Base-by-base conservation (phyloP, 2,329 filamentous ascomycete genomes). In the Colletotrichum ledebouriae region DNA sequence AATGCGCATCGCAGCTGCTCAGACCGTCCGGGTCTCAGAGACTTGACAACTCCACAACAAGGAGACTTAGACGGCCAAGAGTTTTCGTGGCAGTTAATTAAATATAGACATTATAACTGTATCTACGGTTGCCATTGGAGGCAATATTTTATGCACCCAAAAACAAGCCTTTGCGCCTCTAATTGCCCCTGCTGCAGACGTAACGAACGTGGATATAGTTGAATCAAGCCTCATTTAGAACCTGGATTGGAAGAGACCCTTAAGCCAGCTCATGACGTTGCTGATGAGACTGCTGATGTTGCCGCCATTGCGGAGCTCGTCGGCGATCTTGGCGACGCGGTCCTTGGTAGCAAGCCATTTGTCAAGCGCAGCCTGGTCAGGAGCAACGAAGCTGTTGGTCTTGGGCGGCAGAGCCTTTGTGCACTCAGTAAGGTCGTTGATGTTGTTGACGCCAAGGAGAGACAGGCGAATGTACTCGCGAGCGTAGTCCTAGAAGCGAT, bases 391-490 rank as follows among this genome's bases (percentile, higher is more conserved):
- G 13, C 63, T 62, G 29, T 7, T 37, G n/a, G 71, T 73, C 20
- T 71, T 71, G 0, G 77, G 57, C 11, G 82, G 85, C 10, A 88
- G 75, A 1, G 84, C 83, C 71, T 83, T 81, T 10, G 84, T 85
- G 79, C 86, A 88, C 71, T 88, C 85, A 11, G 81, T 85, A 47
- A 88, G 76, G 37, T 78, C 74, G 74, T 87, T 87, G 74, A 88
- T 84, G 72, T 87, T 87, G 72, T 85, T 80, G 12, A 88, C 85
- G 2, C 86, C 86, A 6, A 88, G 81, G 3, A 88, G 76, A 39
- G 82, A 85, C 12, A 88, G 77, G 10, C 85, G 83, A 52, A 86
- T 79, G 72, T 87, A 88, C 10, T 83, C 85, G 52, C 80, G 79
- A 3, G 85, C 81, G 59, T 85, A 88, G 59, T 83, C 85, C 80